Base-by-base conservation (phyloP, 441 rosid species). In the Omphalea diandra region DNA sequence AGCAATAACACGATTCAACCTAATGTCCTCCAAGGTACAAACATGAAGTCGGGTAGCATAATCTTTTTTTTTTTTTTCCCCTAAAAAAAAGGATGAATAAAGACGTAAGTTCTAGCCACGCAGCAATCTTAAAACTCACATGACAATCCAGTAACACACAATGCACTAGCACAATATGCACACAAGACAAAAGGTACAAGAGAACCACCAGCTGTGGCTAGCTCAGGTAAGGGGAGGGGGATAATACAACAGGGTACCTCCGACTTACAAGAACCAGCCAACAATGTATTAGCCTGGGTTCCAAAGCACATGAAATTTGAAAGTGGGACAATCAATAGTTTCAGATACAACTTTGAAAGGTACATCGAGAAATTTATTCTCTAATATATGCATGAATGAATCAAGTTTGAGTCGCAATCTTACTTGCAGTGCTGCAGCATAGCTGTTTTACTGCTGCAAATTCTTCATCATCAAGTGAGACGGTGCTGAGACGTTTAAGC, bases 381-480 rank as follows among this genome's bases (percentile, higher is more conserved):
- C 41, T 33, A 58, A 60, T 68, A 74, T 67, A 67, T 75, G 70
- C 72, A 65, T 64, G 61, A 29, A 67, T 50, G 11, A 67, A 7
- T 7, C 44, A 9, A 55, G 65, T 40, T 67, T 71, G 71, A 43
- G 17, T 20, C 20, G 38, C 65, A 64, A 68, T 24, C 58, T 78
- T 76, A 33, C 76, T 69, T 32, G 69, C 78, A 70, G 76, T 77
- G 76, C 69, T 64, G 62, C 73, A 76, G 58, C 82, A 75, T 10
- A 69, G 58, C 82, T 71, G 80, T 73, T 77, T 76, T 74, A 83
- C 83, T 9, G 40, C 69, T 56, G 70, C 75, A 59, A 79, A 79
- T 69, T 56, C 71, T 52, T 72, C 72, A n/a, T 75, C 74, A 11
- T 75, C 75, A 5, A 81, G 81, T 46, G 83, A 79, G 70, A 61